Base-by-base conservation (phyloP, 352 stramenopile genomes). In the Pythium sp. region DNA sequence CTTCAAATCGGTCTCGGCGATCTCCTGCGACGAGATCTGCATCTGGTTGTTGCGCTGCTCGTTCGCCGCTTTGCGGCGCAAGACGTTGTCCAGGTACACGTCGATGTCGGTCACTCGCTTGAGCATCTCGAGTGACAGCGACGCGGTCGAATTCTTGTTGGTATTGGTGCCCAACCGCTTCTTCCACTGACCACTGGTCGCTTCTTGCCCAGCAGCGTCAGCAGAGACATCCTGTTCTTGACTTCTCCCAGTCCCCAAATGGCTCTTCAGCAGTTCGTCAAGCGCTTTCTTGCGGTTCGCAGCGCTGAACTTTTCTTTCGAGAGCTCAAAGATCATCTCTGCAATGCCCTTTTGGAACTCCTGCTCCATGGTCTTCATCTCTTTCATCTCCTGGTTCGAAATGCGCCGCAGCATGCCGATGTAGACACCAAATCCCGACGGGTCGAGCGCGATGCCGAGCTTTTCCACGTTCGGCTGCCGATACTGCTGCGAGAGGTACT, bases 291-390 rank as follows among this genome's bases (percentile, higher is more conserved):
- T 77, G 18, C 86, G 81, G 72, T 94, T 96, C 12, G 91, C 86
- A 32, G 83, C 73, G 60, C 84, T 93, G 67, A 94, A 96, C 51
- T 94, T 93, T 34, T 92, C 80, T 67, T 95, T 92, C 5, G 87
- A 91, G 4, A 95, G 68, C 58, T 92, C 80, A 70, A 95, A 95
- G 18, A 94, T 84, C 36, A 84, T 85, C 62, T 91, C 81, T 0
- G 86, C 84, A 43, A 95, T 86, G 54, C 82, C 86, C 12, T 84
- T 81, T 65, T 93, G 82, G 72, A 95, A 94, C 47, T 95, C 86
- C 20, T 91, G 75, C 57, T 95, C 85, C 3, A 95, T 67, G 28
- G 76, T 76, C 64, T 92, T 90, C 46, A 96, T 81, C 68, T 96
- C 84, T 46, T 91, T 92, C 67, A 85, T 82, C 66, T 96, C 88